Evolutionary conservation across 345 rosid genomes (phyloP).

Genomic region (Lepidium africanum): DNA sequence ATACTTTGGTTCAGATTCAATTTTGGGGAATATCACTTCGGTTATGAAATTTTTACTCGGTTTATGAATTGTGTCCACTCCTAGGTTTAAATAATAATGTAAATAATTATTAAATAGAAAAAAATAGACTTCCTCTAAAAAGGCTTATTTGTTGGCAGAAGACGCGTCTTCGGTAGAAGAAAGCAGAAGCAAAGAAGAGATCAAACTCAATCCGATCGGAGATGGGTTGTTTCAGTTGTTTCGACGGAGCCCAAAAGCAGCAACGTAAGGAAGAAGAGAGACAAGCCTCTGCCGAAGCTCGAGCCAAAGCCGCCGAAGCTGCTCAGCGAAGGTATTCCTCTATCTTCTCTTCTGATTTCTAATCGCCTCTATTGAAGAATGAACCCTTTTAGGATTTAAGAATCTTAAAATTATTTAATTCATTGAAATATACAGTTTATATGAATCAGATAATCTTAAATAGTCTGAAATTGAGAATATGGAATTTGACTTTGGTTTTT

Average conservation of each 20-base stretch:
- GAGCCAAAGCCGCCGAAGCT: constrained; percentile 95
- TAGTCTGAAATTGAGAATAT: not conserved
- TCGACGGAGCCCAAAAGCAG: constrained; percentile 51
- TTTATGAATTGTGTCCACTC: too few relatives aligned
- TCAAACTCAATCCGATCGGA: constrained; percentile 4
- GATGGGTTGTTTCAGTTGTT: constrained; percentile 75
- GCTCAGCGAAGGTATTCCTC: constrained; percentile 64
- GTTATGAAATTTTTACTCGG: too few relatives aligned
- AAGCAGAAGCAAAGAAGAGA: constrained; percentile 16
- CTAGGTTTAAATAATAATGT: not conserved
- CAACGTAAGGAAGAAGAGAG: constrained; percentile 62
- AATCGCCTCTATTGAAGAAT: not conserved
- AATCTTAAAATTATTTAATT: not conserved
- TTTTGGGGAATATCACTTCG: too few relatives aligned
- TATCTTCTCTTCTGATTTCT: not conserved
- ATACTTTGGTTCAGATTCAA: too few relatives aligned
- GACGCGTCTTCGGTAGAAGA: constrained; percentile 19
- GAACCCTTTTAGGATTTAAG: not conserved
- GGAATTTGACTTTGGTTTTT: not conserved
- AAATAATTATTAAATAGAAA: not conserved
- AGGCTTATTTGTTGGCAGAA: not conserved
- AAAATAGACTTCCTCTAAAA: not conserved
- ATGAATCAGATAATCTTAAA: not conserved
- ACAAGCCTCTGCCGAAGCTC: constrained; percentile 78
- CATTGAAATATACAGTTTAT: not conserved